Evolutionary conservation across 306 rosid genomes (phyloP).

Genomic region (Styphnolobium japonicum): DNA sequence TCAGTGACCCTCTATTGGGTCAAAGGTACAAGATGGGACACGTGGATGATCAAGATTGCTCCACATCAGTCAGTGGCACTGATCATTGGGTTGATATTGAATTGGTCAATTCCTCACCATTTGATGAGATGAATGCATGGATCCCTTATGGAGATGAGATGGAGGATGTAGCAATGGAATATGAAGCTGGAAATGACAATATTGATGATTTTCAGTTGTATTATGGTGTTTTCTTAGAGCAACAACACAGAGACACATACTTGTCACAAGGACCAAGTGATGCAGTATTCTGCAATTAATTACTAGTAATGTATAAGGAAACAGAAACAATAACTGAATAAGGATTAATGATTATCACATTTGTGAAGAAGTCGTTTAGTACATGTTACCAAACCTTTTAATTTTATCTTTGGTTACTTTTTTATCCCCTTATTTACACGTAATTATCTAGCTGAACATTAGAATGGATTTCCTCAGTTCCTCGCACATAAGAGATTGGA

Average conservation of each 20-base stretch:
- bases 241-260: slow-evolving; percentile 12
- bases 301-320: neutral
- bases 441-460: neutral
- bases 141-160: slow-evolving; percentile 24
- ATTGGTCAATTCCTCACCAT: slow-evolving; percentile 21
- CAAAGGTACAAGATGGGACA: slow-evolving; percentile 13
- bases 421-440: neutral
- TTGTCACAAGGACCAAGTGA: slow-evolving; percentile 19
- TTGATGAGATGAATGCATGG: slow-evolving; percentile 36
- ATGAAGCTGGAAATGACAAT: slow-evolving; percentile 27
- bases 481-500: neutral
- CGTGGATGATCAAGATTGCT: slow-evolving; percentile 33
- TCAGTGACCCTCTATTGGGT: slow-evolving; percentile 11
- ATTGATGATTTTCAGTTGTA: slow-evolving; percentile 11
- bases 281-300: slow-evolving; percentile 1
- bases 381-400: neutral
- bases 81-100: slow-evolving; percentile 37
- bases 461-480: neutral
- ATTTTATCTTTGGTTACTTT: neutral
- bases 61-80: slow-evolving; percentile 8
- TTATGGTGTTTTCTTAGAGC: slow-evolving; percentile 34
- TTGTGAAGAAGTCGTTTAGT: neutral
- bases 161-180: slow-evolving; percentile 20
- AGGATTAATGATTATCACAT: neutral
- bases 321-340: neutral